Conservation (phyloP, 2,329 filamentous ascomycete species). For the Diaporthe caulivora region DNA sequence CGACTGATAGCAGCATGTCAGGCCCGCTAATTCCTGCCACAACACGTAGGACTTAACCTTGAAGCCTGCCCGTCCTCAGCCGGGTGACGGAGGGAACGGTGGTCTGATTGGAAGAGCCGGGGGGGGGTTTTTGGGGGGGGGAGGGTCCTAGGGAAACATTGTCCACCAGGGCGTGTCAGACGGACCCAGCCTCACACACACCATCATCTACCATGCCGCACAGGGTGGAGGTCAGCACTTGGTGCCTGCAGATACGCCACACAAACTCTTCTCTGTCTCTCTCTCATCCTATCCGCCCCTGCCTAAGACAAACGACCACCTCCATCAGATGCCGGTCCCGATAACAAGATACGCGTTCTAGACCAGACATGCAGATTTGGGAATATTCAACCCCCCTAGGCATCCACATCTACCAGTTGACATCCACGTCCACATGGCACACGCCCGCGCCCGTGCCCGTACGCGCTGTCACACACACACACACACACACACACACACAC, state of each 20-base stretch:
- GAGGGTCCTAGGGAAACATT: too few species aligned
- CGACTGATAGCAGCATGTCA: constrained; percentile 1
- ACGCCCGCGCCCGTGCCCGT: background rate
- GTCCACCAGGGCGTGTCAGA: background rate
- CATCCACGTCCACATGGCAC: background rate
- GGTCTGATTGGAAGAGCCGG: background rate
- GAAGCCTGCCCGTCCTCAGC: background rate
- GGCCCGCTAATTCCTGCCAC: constrained; percentile 15
- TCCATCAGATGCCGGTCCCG: constrained; percentile 11
- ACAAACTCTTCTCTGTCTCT: background rate
- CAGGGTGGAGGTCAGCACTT: constrained; percentile 24
- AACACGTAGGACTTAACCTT: constrained; percentile 8
- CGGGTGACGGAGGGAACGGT: background rate
- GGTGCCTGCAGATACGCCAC: constrained; percentile 24
- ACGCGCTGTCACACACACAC: constrained; percentile 8
- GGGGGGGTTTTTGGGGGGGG: background rate
- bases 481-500: background rate
- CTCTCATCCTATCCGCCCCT: background rate
- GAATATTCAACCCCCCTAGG: background rate
- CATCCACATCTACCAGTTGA: too few species aligned
- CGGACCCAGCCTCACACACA: constrained; percentile 22
- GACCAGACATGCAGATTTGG: background rate
- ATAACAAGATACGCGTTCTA: background rate
- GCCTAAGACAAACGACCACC: background rate
- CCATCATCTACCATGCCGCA: background rate